Conservation (phyloP, 2,329 filamentous ascomycete species). For the Sporothrix dimorphospora region DNA sequence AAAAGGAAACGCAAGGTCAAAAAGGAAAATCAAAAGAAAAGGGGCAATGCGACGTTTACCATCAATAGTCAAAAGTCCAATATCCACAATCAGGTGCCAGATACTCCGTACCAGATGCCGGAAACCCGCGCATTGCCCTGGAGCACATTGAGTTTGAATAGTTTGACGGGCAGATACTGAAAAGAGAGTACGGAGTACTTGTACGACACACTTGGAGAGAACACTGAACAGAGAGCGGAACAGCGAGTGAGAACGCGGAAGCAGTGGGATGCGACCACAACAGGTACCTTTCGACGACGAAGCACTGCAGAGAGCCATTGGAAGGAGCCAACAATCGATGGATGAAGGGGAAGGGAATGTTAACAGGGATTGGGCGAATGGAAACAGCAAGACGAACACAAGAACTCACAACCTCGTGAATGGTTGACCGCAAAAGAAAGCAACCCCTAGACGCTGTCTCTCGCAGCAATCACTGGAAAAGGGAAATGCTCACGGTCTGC, state of each 20-base stretch:
- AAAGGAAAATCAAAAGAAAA: no score
- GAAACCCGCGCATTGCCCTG: neutral
- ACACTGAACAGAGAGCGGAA: neutral
- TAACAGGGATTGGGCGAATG: no score
- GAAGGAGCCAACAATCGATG: neutral
- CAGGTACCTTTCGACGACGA: neutral
- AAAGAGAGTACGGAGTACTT: neutral
- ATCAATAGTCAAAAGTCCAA: neutral
- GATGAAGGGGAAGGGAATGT: no score
- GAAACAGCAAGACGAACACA: no score
- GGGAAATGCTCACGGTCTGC: neutral
- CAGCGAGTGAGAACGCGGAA: neutral
- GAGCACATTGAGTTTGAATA: neutral
- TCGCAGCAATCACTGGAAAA: neutral
- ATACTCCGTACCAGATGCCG: neutral
- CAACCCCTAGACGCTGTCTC: neutral
- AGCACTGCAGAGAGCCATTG: neutral
- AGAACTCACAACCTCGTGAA: neutral
- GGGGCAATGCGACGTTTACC: constrained; percentile 6
- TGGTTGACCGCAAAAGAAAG: neutral
- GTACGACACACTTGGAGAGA: no score
- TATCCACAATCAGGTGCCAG: neutral
- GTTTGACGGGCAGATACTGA: neutral
- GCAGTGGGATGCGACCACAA: neutral
- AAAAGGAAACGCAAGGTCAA: no score